phyloP scores from a whole-genome alignment of 2,329 filamentous ascomycete species.

The Xylaria sp. region DNA sequence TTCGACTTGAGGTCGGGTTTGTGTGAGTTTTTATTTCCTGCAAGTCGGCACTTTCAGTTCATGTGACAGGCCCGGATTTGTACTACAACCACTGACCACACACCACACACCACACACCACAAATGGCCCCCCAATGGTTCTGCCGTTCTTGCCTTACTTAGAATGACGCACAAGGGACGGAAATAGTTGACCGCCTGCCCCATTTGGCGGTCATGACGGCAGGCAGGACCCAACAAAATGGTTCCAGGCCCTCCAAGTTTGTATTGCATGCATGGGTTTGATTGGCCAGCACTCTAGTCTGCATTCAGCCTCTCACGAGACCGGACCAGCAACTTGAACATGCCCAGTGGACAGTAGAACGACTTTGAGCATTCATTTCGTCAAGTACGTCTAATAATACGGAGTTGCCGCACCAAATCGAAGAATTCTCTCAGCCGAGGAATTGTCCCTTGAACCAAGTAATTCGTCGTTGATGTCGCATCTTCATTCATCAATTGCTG shows the following conservation, averaged over 20 bases:
- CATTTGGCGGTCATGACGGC: neutral
- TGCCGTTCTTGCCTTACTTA: slow-evolving; percentile 28
- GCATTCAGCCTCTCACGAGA: slow-evolving; percentile 8
- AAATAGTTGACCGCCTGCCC: slow-evolving; percentile 32
- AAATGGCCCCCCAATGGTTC: slow-evolving; percentile 18
- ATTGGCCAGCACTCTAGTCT: slow-evolving; percentile 12
- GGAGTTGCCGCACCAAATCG: neutral
- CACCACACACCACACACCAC: no score
- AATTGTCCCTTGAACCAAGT: neutral
- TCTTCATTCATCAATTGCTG: neutral
- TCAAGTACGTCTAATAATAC: neutral
- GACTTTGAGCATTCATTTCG: neutral
- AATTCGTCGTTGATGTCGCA: neutral
- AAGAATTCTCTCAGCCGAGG: slow-evolving; percentile 14
- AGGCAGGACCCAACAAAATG: slow-evolving; percentile 25
- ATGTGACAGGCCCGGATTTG: slow-evolving; percentile 31
- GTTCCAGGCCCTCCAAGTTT: slow-evolving; percentile 16
- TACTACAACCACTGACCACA: no score
- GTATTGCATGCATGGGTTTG: slow-evolving; percentile 12
- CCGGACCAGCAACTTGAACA: neutral
- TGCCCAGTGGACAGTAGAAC: neutral
- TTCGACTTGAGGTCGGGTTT: no score
- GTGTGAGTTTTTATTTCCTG: slow-evolving; percentile 1
- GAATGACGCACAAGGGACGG: slow-evolving; percentile 35
- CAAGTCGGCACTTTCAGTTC: slow-evolving; percentile 20